Evolutionary conservation across 306 rosid species (phyloP).

Genomic region (Medicago lupulina): DNA sequence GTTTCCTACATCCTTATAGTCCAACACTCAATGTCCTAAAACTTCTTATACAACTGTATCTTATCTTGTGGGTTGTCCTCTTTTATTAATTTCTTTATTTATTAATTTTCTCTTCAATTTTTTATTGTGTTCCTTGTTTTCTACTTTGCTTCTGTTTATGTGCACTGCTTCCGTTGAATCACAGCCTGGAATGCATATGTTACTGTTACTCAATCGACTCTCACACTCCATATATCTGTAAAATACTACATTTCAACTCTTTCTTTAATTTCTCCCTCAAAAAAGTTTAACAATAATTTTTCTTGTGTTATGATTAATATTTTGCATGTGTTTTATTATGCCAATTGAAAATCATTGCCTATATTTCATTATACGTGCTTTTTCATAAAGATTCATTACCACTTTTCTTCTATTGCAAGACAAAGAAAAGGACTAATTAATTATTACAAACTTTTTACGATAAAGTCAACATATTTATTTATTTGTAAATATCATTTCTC

Average conservation of each 20-base stretch:
- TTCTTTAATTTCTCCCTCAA: neutral
- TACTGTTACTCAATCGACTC: too few species aligned
- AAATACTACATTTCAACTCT: neutral
- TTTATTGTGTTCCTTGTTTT: too few species aligned
- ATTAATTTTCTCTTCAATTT: too few species aligned
- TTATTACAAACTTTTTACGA: neutral
- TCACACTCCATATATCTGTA: neutral
- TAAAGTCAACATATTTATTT: too few species aligned
- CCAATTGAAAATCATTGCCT: constrained; percentile 39
- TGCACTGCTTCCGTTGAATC: too few species aligned
- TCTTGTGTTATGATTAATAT: neutral
- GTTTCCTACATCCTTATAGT: neutral
- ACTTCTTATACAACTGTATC: constrained; percentile 20
- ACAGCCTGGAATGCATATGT: too few species aligned
- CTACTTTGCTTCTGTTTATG: too few species aligned
- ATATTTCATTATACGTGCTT: constrained; percentile 33
- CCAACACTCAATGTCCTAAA: too few species aligned
- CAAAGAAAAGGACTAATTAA: constrained; percentile 4
- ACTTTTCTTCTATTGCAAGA: constrained; percentile 41
- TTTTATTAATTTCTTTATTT: neutral
- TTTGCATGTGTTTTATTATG: constrained; percentile 36
- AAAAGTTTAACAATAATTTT: too few species aligned
- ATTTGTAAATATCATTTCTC: too few species aligned
- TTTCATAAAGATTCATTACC: neutral
- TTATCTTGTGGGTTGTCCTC: neutral